phyloP scores from a whole-genome alignment of 169 alveolate genomes.

The Plasmodium coatneyi region DNA sequence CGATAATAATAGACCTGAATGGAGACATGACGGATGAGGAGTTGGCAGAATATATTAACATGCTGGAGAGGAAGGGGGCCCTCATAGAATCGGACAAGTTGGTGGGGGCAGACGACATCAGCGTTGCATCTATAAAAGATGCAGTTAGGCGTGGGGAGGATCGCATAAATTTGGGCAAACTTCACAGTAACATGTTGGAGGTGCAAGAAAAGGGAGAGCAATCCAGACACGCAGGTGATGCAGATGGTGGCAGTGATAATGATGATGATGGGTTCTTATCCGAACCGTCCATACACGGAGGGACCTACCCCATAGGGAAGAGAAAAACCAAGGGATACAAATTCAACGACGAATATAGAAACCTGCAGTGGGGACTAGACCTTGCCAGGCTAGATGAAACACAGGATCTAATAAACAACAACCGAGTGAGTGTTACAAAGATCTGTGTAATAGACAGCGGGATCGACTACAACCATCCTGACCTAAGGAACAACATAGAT shows the following conservation, averaged over 20 bases:
- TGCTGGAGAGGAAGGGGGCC: constrained; percentile 55
- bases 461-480: constrained; percentile 88
- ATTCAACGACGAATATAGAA: constrained; percentile 61
- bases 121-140: constrained; percentile 22
- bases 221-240: neutral
- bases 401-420: neutral
- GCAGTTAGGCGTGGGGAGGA: constrained; percentile 48
- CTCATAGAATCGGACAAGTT: constrained; percentile 51
- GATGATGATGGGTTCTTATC: neutral
- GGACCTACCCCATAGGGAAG: neutral
- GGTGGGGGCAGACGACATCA: constrained; percentile 51
- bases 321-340: neutral
- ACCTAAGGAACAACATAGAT: constrained; percentile 83
- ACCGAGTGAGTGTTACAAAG: constrained; percentile 6
- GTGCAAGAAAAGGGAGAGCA: neutral
- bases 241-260: neutral
- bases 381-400: constrained; percentile 61
- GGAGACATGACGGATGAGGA: constrained; percentile 48
- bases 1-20: constrained; percentile 40
- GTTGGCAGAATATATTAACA: constrained; percentile 20
- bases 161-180: neutral
- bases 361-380: constrained; percentile 71
- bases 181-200: constrained; percentile 9
- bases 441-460: constrained; percentile 90
- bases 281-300: neutral